These are phyloP conservation scores for Diplodia sapinea DNA, from an alignment of 2,329 filamentous ascomycete species.

Conservation along the genomic window DNA sequence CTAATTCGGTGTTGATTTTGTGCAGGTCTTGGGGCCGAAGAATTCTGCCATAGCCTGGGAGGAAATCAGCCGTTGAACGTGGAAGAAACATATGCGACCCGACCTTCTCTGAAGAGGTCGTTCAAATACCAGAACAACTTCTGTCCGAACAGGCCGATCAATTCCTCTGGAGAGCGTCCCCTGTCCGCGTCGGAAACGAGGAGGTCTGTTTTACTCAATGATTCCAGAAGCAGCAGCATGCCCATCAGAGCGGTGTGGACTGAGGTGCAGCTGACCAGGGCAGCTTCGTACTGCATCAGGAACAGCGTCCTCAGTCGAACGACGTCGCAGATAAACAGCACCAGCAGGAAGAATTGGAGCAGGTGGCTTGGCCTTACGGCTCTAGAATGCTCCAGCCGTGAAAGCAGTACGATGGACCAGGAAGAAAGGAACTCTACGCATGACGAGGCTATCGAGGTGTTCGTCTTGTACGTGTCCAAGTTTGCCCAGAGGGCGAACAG, in stretches of 20 bases:
- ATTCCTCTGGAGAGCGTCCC: slow-evolving; percentile 45
- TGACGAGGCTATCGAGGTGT: slow-evolving; percentile 36
- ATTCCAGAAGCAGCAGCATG: slow-evolving; percentile 36
- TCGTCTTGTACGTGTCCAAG: slow-evolving; percentile 35
- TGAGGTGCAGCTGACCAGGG: slow-evolving; percentile 33
- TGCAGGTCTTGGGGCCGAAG: slow-evolving; percentile 38
- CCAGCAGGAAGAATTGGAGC: slow-evolving; percentile 40
- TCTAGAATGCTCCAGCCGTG: slow-evolving; percentile 40
- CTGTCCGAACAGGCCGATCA: slow-evolving; percentile 45
- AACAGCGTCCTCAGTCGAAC: slow-evolving; percentile 39
- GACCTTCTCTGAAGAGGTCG: slow-evolving; percentile 40
- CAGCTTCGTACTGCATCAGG: slow-evolving; percentile 35
- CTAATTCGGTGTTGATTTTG: slow-evolving; percentile 39
- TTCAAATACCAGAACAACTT: slow-evolving; percentile 48
- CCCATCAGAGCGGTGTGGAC: slow-evolving; percentile 37
- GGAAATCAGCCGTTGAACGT: slow-evolving; percentile 21
- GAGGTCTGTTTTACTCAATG: slow-evolving; percentile 37
- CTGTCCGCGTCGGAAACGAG: slow-evolving; percentile 35
- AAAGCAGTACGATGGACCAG: slow-evolving; percentile 30
- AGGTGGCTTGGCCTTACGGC: slow-evolving; percentile 39
- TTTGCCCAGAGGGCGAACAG: slow-evolving; percentile 36
- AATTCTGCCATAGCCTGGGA: slow-evolving; percentile 35
- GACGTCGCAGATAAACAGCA: slow-evolving; percentile 39
- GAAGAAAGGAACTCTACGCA: slow-evolving; percentile 17
- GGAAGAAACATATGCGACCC: neutral